A percentile compares a stretch with the other conserved stretches of the same genome.
phyloP scores from a whole-genome alignment of 2,329 filamentous ascomycete genomes.

The Paecilomyces sp. region DNA sequence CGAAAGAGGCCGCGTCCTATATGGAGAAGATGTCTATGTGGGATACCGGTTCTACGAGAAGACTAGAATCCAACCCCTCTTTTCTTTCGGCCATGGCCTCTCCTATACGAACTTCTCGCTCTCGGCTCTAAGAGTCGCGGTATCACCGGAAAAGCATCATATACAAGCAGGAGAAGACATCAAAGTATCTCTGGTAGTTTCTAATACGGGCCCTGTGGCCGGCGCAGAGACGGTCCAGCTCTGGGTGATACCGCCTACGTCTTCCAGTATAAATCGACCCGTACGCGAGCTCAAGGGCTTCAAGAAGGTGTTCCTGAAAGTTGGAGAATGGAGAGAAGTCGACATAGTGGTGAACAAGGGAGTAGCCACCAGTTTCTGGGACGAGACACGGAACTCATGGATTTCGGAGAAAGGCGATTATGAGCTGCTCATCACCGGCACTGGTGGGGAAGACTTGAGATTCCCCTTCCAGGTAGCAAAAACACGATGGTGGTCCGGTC shows the following conservation, averaged over 20 bases:
- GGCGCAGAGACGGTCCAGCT: constrained; percentile 51
- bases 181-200: constrained; percentile 39
- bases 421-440: constrained; percentile 55
- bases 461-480: constrained; percentile 51
- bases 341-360: constrained; percentile 54
- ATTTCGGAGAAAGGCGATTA: constrained; percentile 60
- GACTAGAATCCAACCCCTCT: constrained; percentile 57
- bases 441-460: constrained; percentile 44
- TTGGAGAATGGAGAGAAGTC: constrained; percentile 53
- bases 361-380: constrained; percentile 63
- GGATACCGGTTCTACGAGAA: constrained; percentile 78
- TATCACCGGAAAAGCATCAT: constrained; percentile 16
- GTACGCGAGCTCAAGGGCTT: constrained; percentile 61
- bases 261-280: constrained; percentile 48
- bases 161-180: constrained; percentile 43
- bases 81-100: constrained; percentile 73
- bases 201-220: constrained; percentile 47
- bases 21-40: constrained; percentile 74
- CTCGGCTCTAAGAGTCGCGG: constrained; percentile 37
- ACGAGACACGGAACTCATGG: constrained; percentile 61
- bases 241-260: constrained; percentile 41
- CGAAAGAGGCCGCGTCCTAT: constrained; percentile 64
- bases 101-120: constrained; percentile 66
- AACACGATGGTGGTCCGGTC: constrained; percentile 61
- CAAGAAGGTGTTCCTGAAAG: constrained; percentile 54